A percentile compares a stretch with the other conserved stretches of the same genome.
Evolutionary conservation across 495 filamentous ascomycete genomes (phyloP).

Genomic region (Penicillium daleae): DNA sequence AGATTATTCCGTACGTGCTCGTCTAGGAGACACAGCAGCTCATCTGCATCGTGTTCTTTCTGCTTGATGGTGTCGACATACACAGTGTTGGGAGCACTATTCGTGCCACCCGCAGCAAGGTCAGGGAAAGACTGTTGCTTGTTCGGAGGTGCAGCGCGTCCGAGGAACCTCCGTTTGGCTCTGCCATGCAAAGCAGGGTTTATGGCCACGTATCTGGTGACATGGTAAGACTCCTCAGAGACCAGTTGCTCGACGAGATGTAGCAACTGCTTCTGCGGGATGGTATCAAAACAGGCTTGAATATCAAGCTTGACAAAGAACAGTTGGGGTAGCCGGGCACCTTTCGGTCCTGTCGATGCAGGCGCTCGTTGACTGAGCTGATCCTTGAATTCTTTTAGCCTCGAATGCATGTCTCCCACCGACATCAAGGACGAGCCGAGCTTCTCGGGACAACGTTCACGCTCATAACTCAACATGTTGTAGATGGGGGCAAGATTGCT

Average conservation of each 20-base stretch:
- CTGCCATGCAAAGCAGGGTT: conserved; percentile 45
- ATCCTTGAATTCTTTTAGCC: conserved; percentile 69
- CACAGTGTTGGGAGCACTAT: conserved; percentile 62
- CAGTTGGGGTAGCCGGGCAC: conserved; percentile 35
- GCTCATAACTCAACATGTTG: conserved; percentile 78
- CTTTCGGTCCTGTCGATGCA: background rate
- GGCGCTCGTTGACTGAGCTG: conserved; percentile 21
- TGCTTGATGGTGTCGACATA: conserved; percentile 68
- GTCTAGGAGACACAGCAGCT: conserved; percentile 69
- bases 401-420: conserved; percentile 78
- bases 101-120: conserved; percentile 49
- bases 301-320: conserved; percentile 96
- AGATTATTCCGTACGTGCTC: conserved; percentile 83
- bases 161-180: conserved; percentile 65
- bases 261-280: conserved; percentile 79
- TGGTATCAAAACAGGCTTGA: conserved; percentile 90
- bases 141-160: conserved; percentile 55
- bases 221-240: conserved; percentile 67
- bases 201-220: conserved; percentile 76
- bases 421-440: conserved; percentile 81
- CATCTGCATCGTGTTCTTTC: conserved; percentile 54
- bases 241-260: conserved; percentile 65
- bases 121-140: conserved; percentile 59
- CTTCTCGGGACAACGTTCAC: conserved; percentile 57
- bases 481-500: conserved; percentile 73